Evolutionary conservation across 108 stramenopile genomes (phyloP), one percentile per base, ranked within the genome.

Genomic region (Nitzschia sp.): DNA sequence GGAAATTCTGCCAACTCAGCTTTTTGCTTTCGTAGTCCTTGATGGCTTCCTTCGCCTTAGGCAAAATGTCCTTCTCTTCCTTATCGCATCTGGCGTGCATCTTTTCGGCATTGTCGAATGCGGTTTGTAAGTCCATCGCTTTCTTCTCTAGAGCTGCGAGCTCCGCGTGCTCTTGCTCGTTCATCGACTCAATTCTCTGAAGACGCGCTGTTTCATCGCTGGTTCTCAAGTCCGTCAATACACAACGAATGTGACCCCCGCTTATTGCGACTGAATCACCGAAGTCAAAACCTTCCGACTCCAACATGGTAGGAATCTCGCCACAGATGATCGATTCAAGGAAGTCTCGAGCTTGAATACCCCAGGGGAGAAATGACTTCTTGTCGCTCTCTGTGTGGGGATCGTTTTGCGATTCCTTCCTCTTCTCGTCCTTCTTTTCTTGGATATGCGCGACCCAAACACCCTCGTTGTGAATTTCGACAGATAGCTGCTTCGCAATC

Each of bases 391-490:
- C 58, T 45, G 19, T 41, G 31, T 47, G 28, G 17, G 64, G 8
- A 11, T 53, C 44, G n/a, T 59, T 53, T 27, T 38, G 44, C 6
- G 59, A 29, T 36, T 31, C 32, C 25, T 74, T 69, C 28, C 68
- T 57, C 13, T 74, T 57, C 45, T 67, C 58, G 5, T 64, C 60
- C n/a, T 50, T 61, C 38, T 67, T 75, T 15, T 77, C 69, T 11
- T 62, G 34, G 4, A 76, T 0, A 16, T 52, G 58, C 45, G 50
- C 83, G 3, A 87, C 58, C 77, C 87, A 86, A 9, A 91, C 71
- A 9, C 90, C 90, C 79, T 91, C 90, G 54, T 91, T 91, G 76
- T 91, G 87, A 13, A 91, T 85, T 65, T 91, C 90, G 9, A 88
- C 66, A 1, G 84, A 79, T 31, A 91, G 33, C 57, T 88, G 87